phyloP scores from a whole-genome alignment of 805 yeast species.

The Pichia heedii region DNA sequence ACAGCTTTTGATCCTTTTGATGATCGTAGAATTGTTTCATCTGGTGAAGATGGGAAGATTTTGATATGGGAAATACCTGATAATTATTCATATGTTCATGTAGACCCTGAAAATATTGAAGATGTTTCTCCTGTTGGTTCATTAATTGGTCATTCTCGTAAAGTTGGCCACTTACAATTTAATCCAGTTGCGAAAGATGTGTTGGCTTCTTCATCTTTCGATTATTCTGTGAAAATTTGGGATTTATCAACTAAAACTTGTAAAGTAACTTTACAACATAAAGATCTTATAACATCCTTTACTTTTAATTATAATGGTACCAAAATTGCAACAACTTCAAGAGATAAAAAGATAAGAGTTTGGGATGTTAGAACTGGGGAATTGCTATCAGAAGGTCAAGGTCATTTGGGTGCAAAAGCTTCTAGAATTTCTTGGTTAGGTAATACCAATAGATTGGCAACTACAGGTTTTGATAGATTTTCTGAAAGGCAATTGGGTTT shows the following conservation, averaged over 20 bases:
- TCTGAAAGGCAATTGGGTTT: constrained; percentile 93
- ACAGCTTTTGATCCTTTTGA: constrained; percentile 94
- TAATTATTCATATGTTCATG: constrained; percentile 60
- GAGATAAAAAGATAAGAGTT: constrained; percentile 83
- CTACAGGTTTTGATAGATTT: constrained; percentile 89
- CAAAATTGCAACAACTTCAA: constrained; percentile 74
- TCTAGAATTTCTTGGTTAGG: constrained; percentile 90
- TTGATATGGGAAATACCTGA: constrained; percentile 85
- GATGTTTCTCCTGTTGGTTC: constrained; percentile 67
- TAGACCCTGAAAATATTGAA: constrained; percentile 40
- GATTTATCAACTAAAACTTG: constrained; percentile 68
- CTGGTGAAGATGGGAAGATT: constrained; percentile 74
- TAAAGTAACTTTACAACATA: constrained; percentile 67
- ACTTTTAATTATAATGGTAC: constrained; percentile 87
- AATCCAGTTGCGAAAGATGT: constrained; percentile 86
- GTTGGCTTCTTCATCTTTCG: constrained; percentile 84
- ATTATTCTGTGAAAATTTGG: constrained; percentile 89
- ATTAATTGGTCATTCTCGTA: constrained; percentile 80
- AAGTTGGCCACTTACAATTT: constrained; percentile 85
- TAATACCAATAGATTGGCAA: constrained; percentile 69
- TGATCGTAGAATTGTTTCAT: constrained; percentile 62
- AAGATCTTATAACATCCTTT: constrained; percentile 88
- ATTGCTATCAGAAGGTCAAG: constrained; percentile 72
- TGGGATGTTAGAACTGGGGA: constrained; percentile 83
- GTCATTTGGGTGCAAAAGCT: constrained; percentile 90